Conservation (phyloP, 2,329 filamentous ascomycete genomes). For the Penicillium sp. region DNA sequence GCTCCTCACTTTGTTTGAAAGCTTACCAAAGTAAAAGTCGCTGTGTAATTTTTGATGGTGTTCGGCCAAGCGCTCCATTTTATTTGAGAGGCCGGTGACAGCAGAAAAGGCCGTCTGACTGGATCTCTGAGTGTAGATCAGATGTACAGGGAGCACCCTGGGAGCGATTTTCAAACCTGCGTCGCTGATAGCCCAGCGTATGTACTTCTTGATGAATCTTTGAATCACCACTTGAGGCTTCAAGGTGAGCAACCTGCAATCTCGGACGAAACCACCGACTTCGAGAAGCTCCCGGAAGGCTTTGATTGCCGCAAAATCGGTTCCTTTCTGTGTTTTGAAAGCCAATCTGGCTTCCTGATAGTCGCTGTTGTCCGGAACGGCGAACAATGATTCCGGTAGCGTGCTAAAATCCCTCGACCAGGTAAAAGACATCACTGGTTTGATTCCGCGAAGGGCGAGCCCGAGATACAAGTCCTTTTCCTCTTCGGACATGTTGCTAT, state of each 20-base stretch:
- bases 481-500: conserved; percentile 49
- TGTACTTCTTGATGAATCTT: conserved; percentile 47
- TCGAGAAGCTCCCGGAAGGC: conserved; percentile 52
- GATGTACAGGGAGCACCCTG: conserved; percentile 45
- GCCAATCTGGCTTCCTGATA: conserved; percentile 42
- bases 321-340: conserved; percentile 43
- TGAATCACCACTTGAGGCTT: conserved; percentile 39
- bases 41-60: conserved; percentile 41
- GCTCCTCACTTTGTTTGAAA: not conserved
- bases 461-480: conserved; percentile 55
- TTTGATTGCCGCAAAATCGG: conserved; percentile 52
- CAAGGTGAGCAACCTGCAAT: conserved; percentile 43
- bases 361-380: conserved; percentile 17
- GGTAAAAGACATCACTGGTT: conserved; percentile 53
- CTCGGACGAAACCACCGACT: conserved; percentile 53
- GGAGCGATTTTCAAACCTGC: conserved; percentile 39
- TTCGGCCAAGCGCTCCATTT: conserved; percentile 44
- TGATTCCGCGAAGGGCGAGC: conserved; percentile 55
- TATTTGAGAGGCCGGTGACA: conserved; percentile 44
- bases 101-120: conserved; percentile 41
- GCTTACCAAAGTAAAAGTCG: not conserved
- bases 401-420: conserved; percentile 56
- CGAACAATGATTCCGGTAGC: conserved; percentile 55
- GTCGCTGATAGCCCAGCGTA: conserved; percentile 55
- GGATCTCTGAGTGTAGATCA: conserved; percentile 43